A percentile compares a stretch with the other conserved stretches of the same genome.
Evolutionary conservation across 805 yeast genomes (phyloP).

Genomic region (Jamesozyma spencerorum): DNA sequence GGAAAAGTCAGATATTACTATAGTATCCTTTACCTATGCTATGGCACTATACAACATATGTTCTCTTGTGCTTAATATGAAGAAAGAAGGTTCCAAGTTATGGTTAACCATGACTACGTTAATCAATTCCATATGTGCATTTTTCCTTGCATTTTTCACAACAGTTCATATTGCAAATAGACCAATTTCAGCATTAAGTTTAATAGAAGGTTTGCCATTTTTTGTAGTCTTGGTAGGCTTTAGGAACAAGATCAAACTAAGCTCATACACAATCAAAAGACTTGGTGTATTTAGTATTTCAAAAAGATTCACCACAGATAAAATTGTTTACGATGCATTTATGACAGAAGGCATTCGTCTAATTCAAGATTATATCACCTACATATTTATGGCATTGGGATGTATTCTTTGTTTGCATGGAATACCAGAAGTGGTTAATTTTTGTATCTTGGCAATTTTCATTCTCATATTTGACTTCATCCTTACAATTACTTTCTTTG

Average conservation of each 20-base stretch:
- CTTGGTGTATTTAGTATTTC: slow-evolving; percentile 30
- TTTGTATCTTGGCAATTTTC: slow-evolving; percentile 64
- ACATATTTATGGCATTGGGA: slow-evolving; percentile 54
- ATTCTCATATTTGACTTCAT: slow-evolving; percentile 63
- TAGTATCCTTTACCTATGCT: slow-evolving; percentile 68
- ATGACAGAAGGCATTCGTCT: slow-evolving; percentile 29
- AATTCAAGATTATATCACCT: slow-evolving; percentile 65
- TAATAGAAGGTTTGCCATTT: slow-evolving; percentile 89
- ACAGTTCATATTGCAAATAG: slow-evolving; percentile 46
- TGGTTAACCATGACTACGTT: slow-evolving; percentile 83
- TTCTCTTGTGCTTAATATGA: slow-evolving; percentile 68
- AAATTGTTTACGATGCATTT: slow-evolving; percentile 30
- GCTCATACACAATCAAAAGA: slow-evolving; percentile 44
- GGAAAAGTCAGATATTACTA: slow-evolving; percentile 58
- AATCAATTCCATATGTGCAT: slow-evolving; percentile 72
- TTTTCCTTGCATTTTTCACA: slow-evolving; percentile 65
- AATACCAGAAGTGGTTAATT: slow-evolving; percentile 65
- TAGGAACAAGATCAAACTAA: slow-evolving; percentile 68
- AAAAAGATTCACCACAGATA: slow-evolving; percentile 21
- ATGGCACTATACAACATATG: slow-evolving; percentile 81
- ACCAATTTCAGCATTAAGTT: slow-evolving; percentile 57
- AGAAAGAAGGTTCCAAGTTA: slow-evolving; percentile 66
- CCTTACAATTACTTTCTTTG: slow-evolving; percentile 68
- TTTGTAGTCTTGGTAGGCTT: slow-evolving; percentile 88
- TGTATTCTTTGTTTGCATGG: slow-evolving; percentile 54